Conservation (phyloP, 2,329 filamentous ascomycete species). For the Tolypocladium endophyticum region DNA sequence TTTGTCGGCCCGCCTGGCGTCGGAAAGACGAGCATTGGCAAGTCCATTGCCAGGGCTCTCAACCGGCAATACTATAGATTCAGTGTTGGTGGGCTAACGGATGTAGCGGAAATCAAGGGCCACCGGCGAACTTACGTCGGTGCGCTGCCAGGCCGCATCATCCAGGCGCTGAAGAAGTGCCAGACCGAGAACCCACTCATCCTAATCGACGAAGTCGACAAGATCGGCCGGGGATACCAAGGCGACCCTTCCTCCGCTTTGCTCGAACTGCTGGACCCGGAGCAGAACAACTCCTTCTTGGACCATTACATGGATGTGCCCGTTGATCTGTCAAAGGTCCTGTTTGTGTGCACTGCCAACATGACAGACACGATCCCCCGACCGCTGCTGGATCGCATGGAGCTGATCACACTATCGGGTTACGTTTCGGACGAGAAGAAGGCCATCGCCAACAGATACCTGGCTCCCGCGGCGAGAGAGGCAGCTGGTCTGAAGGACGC, state of each 20-base stretch:
- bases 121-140: conserved; percentile 95
- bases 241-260: conserved; percentile 92
- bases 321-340: conserved; percentile 90
- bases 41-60: conserved; percentile 88
- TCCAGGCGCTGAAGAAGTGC: conserved; percentile 97
- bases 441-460: conserved; percentile 89
- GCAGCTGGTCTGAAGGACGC: conserved; percentile 82
- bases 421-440: conserved; percentile 99
- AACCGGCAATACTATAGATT: conserved; percentile 98
- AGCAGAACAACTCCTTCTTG: conserved; percentile 94
- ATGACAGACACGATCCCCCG: conserved; percentile 97
- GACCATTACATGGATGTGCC: conserved; percentile 99
- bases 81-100: conserved; percentile 90
- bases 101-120: conserved; percentile 98
- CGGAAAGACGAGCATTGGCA: conserved; percentile 97
- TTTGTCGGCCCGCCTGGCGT: conserved; percentile 96
- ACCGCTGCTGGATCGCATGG: conserved; percentile 92
- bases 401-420: conserved; percentile 89
- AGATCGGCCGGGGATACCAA: conserved; percentile 93
- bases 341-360: conserved; percentile 98
- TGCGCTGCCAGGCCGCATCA: conserved; percentile 88
- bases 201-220: conserved; percentile 95
- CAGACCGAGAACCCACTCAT: conserved; percentile 97
- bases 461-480: conserved; percentile 90
- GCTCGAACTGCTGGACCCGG: conserved; percentile 86